Evolutionary conservation across 2,329 filamentous ascomycete species (phyloP).

Genomic region (Aspergillus pseudotamarii): DNA sequence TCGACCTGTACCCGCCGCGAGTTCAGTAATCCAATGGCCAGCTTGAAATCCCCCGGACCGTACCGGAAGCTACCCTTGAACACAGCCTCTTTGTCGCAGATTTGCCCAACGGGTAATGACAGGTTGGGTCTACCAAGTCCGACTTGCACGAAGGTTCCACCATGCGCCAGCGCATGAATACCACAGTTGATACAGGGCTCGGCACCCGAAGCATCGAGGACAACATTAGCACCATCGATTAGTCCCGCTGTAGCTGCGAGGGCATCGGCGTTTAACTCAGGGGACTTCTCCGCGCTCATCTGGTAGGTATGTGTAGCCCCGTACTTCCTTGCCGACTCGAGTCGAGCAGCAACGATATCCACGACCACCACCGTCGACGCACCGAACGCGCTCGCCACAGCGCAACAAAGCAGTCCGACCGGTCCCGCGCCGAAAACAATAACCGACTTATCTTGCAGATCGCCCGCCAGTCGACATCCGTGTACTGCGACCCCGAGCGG

Average conservation of each 20-base stretch:
- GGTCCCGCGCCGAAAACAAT: slow-evolving; percentile 83
- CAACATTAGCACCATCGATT: slow-evolving; percentile 67
- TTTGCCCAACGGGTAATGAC: slow-evolving; percentile 66
- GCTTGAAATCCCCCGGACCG: slow-evolving; percentile 77
- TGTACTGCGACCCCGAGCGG: slow-evolving; percentile 82
- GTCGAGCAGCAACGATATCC: slow-evolving; percentile 66
- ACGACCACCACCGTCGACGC: slow-evolving; percentile 77
- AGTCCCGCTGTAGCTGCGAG: slow-evolving; percentile 65
- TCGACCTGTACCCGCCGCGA: slow-evolving; percentile 71
- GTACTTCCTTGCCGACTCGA: slow-evolving; percentile 72
- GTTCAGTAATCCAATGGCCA: slow-evolving; percentile 69
- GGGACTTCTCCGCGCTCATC: slow-evolving; percentile 56
- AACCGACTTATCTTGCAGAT: slow-evolving; percentile 73
- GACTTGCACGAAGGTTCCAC: slow-evolving; percentile 76
- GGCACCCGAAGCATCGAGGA: slow-evolving; percentile 76
- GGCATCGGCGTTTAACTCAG: slow-evolving; percentile 71
- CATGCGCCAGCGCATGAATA: slow-evolving; percentile 66
- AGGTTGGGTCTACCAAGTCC: slow-evolving; percentile 85
- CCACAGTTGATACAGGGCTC: slow-evolving; percentile 73
- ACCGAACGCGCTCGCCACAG: slow-evolving; percentile 78
- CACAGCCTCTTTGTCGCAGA: slow-evolving; percentile 84
- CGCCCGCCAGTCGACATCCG: slow-evolving; percentile 69
- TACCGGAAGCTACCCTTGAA: slow-evolving; percentile 86
- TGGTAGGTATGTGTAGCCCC: slow-evolving; percentile 58
- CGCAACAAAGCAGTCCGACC: slow-evolving; percentile 80